Evolutionary conservation across 495 filamentous ascomycete species (phyloP).

Genomic region (Choiromyces venosus): DNA sequence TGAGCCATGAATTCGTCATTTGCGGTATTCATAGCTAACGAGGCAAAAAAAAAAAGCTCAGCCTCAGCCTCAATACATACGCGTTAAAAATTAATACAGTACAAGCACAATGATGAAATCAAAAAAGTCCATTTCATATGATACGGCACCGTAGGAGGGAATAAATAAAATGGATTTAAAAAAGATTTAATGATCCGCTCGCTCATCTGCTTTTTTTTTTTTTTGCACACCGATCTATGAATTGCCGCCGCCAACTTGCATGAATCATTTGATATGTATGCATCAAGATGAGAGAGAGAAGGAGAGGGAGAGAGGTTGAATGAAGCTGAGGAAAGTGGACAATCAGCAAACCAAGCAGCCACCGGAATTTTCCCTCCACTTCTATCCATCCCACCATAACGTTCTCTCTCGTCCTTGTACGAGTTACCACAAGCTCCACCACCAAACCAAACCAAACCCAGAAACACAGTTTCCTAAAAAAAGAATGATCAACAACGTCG

Average conservation of each 20-base stretch:
- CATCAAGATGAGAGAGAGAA: too few species aligned
- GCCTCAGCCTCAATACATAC: not conserved
- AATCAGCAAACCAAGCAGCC: not conserved
- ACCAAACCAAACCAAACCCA: too few species aligned
- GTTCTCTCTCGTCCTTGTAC: too few species aligned
- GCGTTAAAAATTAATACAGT: not conserved
- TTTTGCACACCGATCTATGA: not conserved
- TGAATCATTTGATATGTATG: not conserved
- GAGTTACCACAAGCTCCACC: too few species aligned
- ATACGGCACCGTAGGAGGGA: not conserved
- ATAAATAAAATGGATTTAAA: too few species aligned
- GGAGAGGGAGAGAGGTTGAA: not conserved
- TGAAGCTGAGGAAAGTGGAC: not conserved
- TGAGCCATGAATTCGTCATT: not conserved
- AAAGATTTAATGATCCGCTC: constrained; percentile 1
- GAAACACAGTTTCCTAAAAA: not conserved
- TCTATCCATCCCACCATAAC: too few species aligned
- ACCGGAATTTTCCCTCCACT: not conserved
- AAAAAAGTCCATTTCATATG: too few species aligned
- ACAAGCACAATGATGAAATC: not conserved
- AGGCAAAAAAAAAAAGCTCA: not conserved
- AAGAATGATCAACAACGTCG: not conserved
- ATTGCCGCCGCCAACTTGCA: not conserved
- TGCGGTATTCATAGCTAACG: not conserved
- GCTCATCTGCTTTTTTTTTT: not conserved